Conservation (phyloP, 2,329 filamentous ascomycete species). For the Pyrenochaeta sp. region DNA sequence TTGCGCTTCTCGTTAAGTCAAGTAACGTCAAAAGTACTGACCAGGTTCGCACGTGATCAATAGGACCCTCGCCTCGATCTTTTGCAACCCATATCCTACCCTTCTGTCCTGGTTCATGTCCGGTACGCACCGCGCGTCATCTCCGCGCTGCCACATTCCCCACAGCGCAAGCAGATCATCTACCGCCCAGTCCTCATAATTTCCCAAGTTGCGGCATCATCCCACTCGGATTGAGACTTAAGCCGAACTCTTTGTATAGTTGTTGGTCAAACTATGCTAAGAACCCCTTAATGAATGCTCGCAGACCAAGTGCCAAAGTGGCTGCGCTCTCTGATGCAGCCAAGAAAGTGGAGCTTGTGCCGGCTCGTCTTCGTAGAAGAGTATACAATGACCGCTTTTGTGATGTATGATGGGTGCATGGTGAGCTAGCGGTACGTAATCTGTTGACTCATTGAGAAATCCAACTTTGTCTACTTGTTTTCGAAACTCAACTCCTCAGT, state of each 20-base stretch:
- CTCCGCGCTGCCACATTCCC: conserved; percentile 55
- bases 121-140: conserved; percentile 45
- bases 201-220: conserved; percentile 33
- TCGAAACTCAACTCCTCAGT: conserved; percentile 52
- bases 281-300: conserved; percentile 51
- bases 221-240: conserved; percentile 29
- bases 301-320: conserved; percentile 47
- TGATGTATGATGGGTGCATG: conserved; percentile 58
- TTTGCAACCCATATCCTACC: conserved; percentile 43
- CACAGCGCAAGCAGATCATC: conserved; percentile 51
- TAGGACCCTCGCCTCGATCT: conserved; percentile 48
- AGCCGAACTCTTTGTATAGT: conserved; percentile 46
- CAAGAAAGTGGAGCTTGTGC: conserved; percentile 64
- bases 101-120: conserved; percentile 29
- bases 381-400: conserved; percentile 58
- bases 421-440: conserved; percentile 63
- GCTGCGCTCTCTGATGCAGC: conserved; percentile 55
- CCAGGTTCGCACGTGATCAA: conserved; percentile 53
- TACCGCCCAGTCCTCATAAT: conserved; percentile 40
- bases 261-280: conserved; percentile 53
- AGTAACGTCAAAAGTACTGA: conserved; percentile 53
- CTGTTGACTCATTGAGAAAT: conserved; percentile 66
- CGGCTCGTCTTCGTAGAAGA: conserved; percentile 60
- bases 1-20: conserved; percentile 49
- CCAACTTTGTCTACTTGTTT: conserved; percentile 58